Percentiles rank a stretch among this genome's conserved stretches.
Evolutionary conservation across 331 rosid species (phyloP).

Genomic region (Erythrophleum ivorense): DNA sequence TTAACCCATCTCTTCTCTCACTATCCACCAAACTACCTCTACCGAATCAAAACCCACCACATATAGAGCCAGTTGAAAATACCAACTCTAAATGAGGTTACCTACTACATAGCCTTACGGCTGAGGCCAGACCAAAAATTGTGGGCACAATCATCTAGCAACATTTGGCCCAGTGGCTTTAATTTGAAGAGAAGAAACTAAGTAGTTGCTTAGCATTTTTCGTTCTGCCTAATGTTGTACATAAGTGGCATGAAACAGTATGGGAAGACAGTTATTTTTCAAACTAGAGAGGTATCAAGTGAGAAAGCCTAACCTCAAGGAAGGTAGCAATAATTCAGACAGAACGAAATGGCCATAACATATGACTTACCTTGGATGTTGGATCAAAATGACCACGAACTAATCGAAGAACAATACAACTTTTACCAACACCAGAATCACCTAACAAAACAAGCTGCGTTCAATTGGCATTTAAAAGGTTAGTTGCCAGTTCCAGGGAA

Average conservation of each 20-base stretch:
- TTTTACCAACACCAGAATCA: constrained; percentile 99
- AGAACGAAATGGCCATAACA: no score
- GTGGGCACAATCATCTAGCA: constrained; percentile 46
- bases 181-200: constrained; percentile 52
- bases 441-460: constrained; percentile 93
- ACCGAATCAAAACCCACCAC: constrained; percentile 76
- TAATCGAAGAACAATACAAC: constrained; percentile 96
- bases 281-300: background rate
- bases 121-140: constrained; percentile 41
- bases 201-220: constrained; percentile 50
- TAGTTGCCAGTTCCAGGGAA: constrained; percentile 18
- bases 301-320: background rate
- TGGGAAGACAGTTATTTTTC: background rate
- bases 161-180: constrained; percentile 39
- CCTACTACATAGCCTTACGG: constrained; percentile 46
- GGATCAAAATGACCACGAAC: constrained; percentile 98
- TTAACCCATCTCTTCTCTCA: background rate
- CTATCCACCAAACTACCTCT: background rate
- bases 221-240: constrained; percentile 30
- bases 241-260: background rate
- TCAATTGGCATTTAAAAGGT: constrained; percentile 38
- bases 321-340: background rate
- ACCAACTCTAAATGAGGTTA: constrained; percentile 56
- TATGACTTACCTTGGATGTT: constrained; percentile 78
- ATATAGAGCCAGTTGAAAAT: constrained; percentile 69